Evolutionary conservation across 2,329 filamentous ascomycete genomes (phyloP), one percentile per base, ranked within the genome.

Genomic region (Helicocarpus griseus): DNA sequence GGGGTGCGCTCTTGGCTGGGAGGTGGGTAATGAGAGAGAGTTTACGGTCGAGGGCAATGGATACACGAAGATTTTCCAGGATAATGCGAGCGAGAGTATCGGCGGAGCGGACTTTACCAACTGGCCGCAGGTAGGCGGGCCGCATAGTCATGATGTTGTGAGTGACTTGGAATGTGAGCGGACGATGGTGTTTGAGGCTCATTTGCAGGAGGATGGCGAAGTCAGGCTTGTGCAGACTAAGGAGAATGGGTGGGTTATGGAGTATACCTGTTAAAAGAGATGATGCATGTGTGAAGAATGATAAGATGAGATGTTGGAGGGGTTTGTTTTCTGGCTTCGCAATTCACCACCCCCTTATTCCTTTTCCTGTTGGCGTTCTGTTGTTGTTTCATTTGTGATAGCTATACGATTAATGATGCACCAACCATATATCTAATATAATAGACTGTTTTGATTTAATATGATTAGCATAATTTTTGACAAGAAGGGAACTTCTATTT

Each of bases 51-150:
- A 28, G 5, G 35, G 19, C 22, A 39, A 38, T 35, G 47, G 47
- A 19, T 29, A 26, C 19, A 24, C 22, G 17, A 29, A 40, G 1
- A n/a, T 40, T 14, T 19, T 8, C n/a, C 33, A n/a, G 2, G 14
- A 6, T 11, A 21, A 40, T 6, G 13, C 33, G 14, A 9, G 14
- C 21, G 14, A 40, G 21, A 28, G 14, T 3, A n/a, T 49, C 29
- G 47, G 47, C 5, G 11, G 21, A 5, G 47, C 47, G 21, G 47
- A 49, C 39, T 49, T 49, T 33, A 49, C 47, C 31, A 49, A 49
- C 35, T 49, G 47, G 47, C 47, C 47, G 14, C 47, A 49, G 22
- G 21, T 28, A 2, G 5, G 11, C 7, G 47, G 47, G 14, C 8
- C 14, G 13, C 22, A 29, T 9, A 6, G 14, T 5, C 47, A 49